Evolutionary conservation across 768 basidiomycete species (phyloP).

Genomic region (Trametes maxima): DNA sequence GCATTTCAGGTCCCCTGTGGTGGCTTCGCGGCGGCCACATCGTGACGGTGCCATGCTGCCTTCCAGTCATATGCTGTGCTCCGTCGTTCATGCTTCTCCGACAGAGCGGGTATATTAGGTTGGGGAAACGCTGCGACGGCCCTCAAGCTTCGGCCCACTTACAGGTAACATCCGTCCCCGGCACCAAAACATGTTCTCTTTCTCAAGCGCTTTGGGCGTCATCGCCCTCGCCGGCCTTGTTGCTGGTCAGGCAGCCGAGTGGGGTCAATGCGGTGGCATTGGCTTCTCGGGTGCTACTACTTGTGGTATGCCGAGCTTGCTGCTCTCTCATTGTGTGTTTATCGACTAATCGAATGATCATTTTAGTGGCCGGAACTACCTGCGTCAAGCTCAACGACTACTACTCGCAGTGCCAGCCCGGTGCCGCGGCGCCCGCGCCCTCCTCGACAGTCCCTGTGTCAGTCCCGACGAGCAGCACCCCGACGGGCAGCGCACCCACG

Average conservation of each 20-base stretch:
- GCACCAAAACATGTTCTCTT: constrained; percentile 4
- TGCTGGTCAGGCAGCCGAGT: constrained; percentile 25
- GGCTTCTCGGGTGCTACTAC: constrained; percentile 22
- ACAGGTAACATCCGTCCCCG: not conserved
- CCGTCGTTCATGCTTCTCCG: not conserved
- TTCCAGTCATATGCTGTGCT: not conserved
- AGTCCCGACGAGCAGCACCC: constrained; percentile 1
- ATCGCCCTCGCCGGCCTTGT: constrained; percentile 30
- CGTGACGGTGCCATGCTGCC: not conserved
- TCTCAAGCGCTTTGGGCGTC: constrained; percentile 21
- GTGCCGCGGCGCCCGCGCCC: constrained; percentile 1
- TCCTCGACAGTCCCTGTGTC: not conserved
- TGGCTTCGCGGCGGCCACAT: not conserved
- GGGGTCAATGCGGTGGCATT: constrained; percentile 24
- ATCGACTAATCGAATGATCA: not conserved
- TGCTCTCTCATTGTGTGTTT: not conserved
- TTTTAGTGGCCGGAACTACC: constrained; percentile 35
- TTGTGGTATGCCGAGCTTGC: constrained; percentile 6
- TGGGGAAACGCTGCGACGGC: not conserved
- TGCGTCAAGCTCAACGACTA: constrained; percentile 42
- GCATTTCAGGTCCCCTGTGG: not conserved
- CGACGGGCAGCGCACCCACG: constrained; percentile 17
- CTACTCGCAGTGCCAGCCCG: constrained; percentile 49
- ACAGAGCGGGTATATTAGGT: not conserved
- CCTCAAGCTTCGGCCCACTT: not conserved